Percentiles rank a stretch among this genome's conserved stretches.
phyloP scores from a whole-genome alignment of 192 early-diverging fungal species.

The Entophlyctis luteolus region DNA sequence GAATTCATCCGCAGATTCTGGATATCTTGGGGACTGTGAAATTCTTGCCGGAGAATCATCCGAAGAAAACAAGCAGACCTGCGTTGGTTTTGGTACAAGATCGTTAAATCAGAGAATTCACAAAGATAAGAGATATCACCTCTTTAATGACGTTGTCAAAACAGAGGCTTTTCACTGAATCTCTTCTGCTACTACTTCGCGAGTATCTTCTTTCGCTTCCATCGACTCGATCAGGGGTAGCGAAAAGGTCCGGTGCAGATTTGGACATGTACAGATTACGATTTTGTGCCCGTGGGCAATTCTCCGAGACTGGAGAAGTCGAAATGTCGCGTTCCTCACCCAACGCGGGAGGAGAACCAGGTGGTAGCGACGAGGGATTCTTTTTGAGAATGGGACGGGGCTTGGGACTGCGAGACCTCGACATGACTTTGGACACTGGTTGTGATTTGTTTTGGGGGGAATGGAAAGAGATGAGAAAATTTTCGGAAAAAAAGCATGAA shows the following conservation, averaged over 20 bases:
- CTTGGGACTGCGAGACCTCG: not conserved
- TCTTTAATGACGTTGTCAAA: constrained; percentile 19
- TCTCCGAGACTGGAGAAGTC: too few relatives aligned
- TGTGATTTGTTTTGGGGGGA: too few relatives aligned
- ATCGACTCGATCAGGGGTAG: not conserved
- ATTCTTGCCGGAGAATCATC: constrained; percentile 16
- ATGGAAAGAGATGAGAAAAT: too few relatives aligned
- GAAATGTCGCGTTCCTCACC: too few relatives aligned
- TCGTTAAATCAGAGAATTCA: not conserved
- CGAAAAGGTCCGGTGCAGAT: not conserved
- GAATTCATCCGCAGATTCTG: not conserved
- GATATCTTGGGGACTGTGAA: constrained; percentile 5
- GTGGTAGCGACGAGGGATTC: not conserved
- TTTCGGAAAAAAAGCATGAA: too few relatives aligned
- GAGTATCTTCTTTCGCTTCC: too few relatives aligned
- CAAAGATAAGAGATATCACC: not conserved
- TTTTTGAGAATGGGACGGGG: not conserved
- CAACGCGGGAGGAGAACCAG: not conserved
- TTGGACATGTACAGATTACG: constrained; percentile 2
- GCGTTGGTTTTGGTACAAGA: not conserved
- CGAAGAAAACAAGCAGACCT: constrained; percentile 26
- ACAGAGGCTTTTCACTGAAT: constrained; percentile 18
- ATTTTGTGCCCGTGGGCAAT: too few relatives aligned
- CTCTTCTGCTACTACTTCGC: not conserved
- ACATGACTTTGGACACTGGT: too few relatives aligned